Evolutionary conservation across 2,329 filamentous ascomycete species (phyloP), one percentile per base, ranked within the genome.

Genomic region (Domatiomyces globalis): DNA sequence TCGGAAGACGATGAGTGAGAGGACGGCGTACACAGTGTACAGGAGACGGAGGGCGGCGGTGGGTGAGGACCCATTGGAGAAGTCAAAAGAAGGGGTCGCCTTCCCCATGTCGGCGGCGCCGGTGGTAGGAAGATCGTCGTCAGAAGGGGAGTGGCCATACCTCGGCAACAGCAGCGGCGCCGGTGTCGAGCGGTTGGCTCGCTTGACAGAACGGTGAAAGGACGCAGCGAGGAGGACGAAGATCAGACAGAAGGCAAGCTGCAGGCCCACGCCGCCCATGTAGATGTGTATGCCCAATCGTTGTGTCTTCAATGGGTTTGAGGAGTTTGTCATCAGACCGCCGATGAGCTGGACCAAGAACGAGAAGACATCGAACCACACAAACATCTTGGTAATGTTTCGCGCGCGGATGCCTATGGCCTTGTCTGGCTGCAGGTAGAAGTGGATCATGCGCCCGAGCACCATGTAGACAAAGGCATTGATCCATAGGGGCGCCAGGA

Each of bases 1-100:
- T 19, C 79, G 72, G 1, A 68, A 62, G 5, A 74, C 63, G 52
- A 81, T 73, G 45, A 80, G 65, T 0, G 59, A 50, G 8, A 72
- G 72, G 53, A 71, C 76, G 39, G 65, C 60, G 60, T 80, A 81
- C 1, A 82, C 67, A 9, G 72, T 75, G 48, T 66, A 58, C 4
- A 81, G 64, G 2, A 75, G 66, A 15, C 19, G 45, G 9, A 10
- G 45, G 44, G 51, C 45, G 12, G 50, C 43, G 15, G 36, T 36
- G 42, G 51, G 48, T 55, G 57, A 56, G 12, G 54, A 53, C 60
- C 60, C 62, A 5, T 44, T 33, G 55, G n/a, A 15, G 15, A 15
- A 22, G 15, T 17, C 17, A 5, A 46, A 22, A 6, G 22, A 25
- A 25, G 22, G 22, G 22, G 22, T 6, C 22, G 17, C 7, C 19